Evolutionary conservation across 768 basidiomycete genomes (phyloP), one percentile per base, ranked within the genome.

Genomic region (Lactifluus subvellereus): DNA sequence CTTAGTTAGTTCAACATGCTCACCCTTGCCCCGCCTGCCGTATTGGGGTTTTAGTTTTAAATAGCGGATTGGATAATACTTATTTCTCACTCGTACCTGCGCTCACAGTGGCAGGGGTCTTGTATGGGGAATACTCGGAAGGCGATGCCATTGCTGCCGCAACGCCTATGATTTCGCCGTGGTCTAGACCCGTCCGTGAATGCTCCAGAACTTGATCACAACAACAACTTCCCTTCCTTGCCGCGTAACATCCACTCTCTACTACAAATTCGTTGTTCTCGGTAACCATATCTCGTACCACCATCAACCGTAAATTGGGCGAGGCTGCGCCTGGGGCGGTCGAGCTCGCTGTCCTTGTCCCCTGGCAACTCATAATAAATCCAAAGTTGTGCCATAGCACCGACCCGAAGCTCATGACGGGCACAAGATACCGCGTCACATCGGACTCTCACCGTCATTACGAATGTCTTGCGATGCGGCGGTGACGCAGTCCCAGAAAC

Each of bases 131-230:
- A 22, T 52, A 38, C 32, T 57, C 57, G 55, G 54, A 53, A 37
- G 40, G 60, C 51, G 40, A 48, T 58, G 22, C 27, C 52, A 55
- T 59, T 55, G 54, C 33, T 45, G 22, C 65, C 65, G 62, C 65
- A 64, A 66, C 65, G 57, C 62, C 65, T 64, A 64, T 49, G 62
- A 66, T 56, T 62, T 59, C 49, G n/a, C 53, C 57, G 48, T 10
- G 57, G 62, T 64, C 65, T 66, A 66, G 65, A 52, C 62, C 49
- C 18, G 20, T 35, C 47, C 16, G 27, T 53, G 22, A 16, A 33
- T 37, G 57, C 57, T 64, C 65, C 65, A 64, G 65, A 64, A 63
- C 65, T 59, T 20, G 30, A 37, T 54, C 37, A n/a, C 45, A 6
- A 59, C 54, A 57, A 50, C 27, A 27, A 33, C 49, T 59, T 35